These are phyloP conservation scores for Papiliotrema terrestris DNA, from an alignment of 1,284 basidiomycete species.

Conservation along the genomic window DNA sequence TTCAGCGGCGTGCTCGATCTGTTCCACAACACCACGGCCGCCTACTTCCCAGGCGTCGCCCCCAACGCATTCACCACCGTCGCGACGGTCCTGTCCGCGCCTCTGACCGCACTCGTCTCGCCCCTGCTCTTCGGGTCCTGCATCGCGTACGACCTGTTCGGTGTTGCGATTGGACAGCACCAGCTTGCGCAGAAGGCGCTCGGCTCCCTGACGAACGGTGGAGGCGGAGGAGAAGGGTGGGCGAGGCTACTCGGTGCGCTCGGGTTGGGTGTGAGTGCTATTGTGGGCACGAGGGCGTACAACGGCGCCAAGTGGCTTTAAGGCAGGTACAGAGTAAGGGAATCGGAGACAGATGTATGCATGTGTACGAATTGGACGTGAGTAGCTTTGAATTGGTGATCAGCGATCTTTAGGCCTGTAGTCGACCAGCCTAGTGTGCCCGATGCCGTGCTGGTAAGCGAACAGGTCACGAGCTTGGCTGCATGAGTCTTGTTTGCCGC, in stretches of 20 bases:
- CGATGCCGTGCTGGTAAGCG: too few species aligned
- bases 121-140: constrained; percentile 27
- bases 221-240: constrained; percentile 34
- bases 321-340: background rate
- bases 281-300: constrained; percentile 25
- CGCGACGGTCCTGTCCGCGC: constrained; percentile 21
- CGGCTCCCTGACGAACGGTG: constrained; percentile 6
- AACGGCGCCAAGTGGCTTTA: constrained; percentile 28
- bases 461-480: too few species aligned
- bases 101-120: constrained; percentile 25
- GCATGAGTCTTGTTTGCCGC: too few species aligned
- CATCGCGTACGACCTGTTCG: constrained; percentile 30
- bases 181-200: constrained; percentile 24
- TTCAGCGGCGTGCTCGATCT: constrained; percentile 24
- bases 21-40: constrained; percentile 36
- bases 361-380: background rate
- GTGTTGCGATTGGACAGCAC: constrained; percentile 35
- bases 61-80: constrained; percentile 27
- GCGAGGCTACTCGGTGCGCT: constrained; percentile 24
- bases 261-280: constrained; percentile 24
- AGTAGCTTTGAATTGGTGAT: background rate
- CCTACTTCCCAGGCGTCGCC: constrained; percentile 27
- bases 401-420: too few species aligned
- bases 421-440: too few species aligned
- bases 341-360: background rate